These are phyloP conservation scores for Spiromastix sp. DNA, from an alignment of 2,329 filamentous ascomycete species.

Conservation along the genomic window DNA sequence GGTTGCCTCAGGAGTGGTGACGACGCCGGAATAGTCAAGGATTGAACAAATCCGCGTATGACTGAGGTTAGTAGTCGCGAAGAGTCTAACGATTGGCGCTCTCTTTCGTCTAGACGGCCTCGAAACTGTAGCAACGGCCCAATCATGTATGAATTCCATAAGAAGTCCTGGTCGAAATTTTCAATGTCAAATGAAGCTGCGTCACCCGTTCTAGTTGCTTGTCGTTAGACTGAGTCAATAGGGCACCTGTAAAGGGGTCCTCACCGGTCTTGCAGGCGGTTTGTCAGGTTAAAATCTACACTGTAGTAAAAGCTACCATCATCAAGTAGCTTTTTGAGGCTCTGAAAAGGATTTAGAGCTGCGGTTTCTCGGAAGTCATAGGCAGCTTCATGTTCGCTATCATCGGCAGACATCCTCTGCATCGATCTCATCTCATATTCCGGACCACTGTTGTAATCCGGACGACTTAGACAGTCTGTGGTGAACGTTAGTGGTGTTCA, in stretches of 20 bases:
- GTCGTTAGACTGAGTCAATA: conserved; percentile 11
- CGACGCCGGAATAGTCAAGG: conserved; percentile 70
- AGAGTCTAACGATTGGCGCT: conserved; percentile 69
- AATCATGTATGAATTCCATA: conserved; percentile 99
- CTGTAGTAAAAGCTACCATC: conserved; percentile 98
- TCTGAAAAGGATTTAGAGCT: conserved; percentile 78
- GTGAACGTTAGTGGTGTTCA: conserved; percentile 8
- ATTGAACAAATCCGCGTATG: conserved; percentile 84
- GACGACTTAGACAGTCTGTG: conserved; percentile 72
- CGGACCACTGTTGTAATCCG: conserved; percentile 71
- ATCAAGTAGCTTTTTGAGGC: conserved; percentile 81
- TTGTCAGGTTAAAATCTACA: conserved; percentile 94
- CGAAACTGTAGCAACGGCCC: conserved; percentile 83
- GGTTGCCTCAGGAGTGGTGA: conserved; percentile 58
- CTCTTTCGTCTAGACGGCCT: conserved; percentile 62
- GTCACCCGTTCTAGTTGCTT: conserved; percentile 53
- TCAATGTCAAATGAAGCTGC: conserved; percentile 77
- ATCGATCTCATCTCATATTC: conserved; percentile 37
- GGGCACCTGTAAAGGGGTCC: conserved; percentile 10
- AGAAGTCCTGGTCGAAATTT: conserved; percentile 80
- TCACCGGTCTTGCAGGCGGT: conserved; percentile 79
- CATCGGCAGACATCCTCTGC: conserved; percentile 46
- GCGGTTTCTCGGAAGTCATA: conserved; percentile 56
- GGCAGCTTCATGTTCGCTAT: conserved; percentile 39
- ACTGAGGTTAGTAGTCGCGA: conserved; percentile 86